Percentiles rank a stretch among this genome's conserved stretches.
Evolutionary conservation across 805 yeast species (phyloP).

Genomic region (Yarrowia divulgata): DNA sequence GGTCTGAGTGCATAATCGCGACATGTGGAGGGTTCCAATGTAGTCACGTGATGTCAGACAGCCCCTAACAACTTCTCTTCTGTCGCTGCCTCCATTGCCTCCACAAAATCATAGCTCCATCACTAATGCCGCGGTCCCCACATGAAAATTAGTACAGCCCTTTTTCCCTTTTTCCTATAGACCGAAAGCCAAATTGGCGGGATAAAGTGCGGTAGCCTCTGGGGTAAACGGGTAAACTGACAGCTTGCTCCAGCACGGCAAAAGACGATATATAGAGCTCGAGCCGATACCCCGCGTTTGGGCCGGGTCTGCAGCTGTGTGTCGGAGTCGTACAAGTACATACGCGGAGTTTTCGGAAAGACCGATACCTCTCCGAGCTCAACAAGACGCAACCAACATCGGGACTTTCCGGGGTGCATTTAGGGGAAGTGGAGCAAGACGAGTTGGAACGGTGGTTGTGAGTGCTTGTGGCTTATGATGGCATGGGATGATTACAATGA

Average conservation of each 20-base stretch:
- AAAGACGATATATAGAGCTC: neutral
- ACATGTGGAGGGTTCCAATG: no score
- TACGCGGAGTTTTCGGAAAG: neutral
- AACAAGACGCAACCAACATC: neutral
- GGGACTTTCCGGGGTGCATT: neutral
- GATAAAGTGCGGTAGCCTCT: neutral
- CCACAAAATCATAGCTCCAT: no score
- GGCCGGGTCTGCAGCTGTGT: neutral
- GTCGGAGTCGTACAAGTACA: neutral
- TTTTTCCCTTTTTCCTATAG: neutral
- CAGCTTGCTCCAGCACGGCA: neutral
- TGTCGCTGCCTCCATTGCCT: no score
- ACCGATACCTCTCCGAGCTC: conserved; percentile 18
- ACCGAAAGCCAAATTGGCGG: conserved; percentile 9
- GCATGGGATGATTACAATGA: neutral
- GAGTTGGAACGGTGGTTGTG: neutral
- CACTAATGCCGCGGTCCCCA: conserved; percentile 33
- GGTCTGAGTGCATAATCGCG: no score
- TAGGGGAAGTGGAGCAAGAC: no score
- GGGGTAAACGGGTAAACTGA: conserved; percentile 4
- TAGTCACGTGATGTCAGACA: no score
- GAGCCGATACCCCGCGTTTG: conserved; percentile 8
- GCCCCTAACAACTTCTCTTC: no score
- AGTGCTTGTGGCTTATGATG: no score
- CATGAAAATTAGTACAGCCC: conserved; percentile 27